phyloP scores from a whole-genome alignment of 139 green algal genomes.

The Pleodorina starrii region DNA sequence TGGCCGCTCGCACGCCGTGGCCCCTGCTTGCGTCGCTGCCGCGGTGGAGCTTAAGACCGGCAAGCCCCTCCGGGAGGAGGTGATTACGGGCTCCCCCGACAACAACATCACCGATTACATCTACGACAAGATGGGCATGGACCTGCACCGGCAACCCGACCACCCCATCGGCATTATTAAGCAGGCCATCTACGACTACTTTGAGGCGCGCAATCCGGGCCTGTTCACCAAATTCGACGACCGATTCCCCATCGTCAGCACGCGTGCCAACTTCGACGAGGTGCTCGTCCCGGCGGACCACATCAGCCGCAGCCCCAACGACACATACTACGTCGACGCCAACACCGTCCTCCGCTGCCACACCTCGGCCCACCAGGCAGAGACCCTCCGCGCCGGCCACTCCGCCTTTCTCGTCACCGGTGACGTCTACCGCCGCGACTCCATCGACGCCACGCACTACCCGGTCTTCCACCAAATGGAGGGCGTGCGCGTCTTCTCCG shows the following conservation, averaged over 20 bases:
- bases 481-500: slow-evolving; percentile 86
- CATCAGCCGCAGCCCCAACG: slow-evolving; percentile 91
- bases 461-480: slow-evolving; percentile 99
- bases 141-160: slow-evolving; percentile 88
- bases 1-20: not conserved
- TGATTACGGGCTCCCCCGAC: slow-evolving; percentile 84
- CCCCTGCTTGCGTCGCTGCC: slow-evolving; percentile 25
- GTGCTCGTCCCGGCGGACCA: slow-evolving; percentile 95
- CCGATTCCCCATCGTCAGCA: slow-evolving; percentile 91
- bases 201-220: slow-evolving; percentile 76
- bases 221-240: slow-evolving; percentile 93
- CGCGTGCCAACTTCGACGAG: slow-evolving; percentile 67
- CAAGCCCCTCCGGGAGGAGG: slow-evolving; percentile 66
- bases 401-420: slow-evolving; percentile 94
- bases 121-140: slow-evolving; percentile 93
- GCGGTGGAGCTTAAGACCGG: slow-evolving; percentile 28
- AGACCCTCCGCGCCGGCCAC: slow-evolving; percentile 88
- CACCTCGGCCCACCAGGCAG: slow-evolving; percentile 82
- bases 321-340: slow-evolving; percentile 97
- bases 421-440: slow-evolving; percentile 97
- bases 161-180: slow-evolving; percentile 98
- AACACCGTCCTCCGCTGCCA: slow-evolving; percentile 77
- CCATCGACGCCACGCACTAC: slow-evolving; percentile 99
- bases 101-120: slow-evolving; percentile 99
- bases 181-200: slow-evolving; percentile 95